These are phyloP conservation scores for Cryptococcus hybrid DNA, from an alignment of 1,284 basidiomycete genomes.

Conservation along the genomic window DNA sequence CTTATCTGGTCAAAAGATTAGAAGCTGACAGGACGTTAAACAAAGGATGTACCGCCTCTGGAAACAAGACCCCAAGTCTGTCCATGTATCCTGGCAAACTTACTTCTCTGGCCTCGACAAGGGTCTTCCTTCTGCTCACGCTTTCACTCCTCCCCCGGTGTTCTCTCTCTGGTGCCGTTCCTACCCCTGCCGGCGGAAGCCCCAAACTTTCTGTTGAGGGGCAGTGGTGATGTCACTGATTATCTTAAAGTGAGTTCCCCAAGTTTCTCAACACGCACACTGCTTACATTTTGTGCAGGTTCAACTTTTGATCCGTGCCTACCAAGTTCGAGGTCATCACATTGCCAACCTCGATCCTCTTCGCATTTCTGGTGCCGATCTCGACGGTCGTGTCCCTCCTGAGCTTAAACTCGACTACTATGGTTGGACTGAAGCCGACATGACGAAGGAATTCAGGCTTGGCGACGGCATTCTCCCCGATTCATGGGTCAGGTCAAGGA, in stretches of 20 bases:
- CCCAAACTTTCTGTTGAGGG: slow-evolving; percentile 66
- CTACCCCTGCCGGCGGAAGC: slow-evolving; percentile 73
- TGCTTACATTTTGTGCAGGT: slow-evolving; percentile 58
- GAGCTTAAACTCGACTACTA: slow-evolving; percentile 91
- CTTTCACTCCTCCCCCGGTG: slow-evolving; percentile 80
- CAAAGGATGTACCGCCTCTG: slow-evolving; percentile 81
- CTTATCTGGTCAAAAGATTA: neutral
- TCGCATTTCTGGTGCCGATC: slow-evolving; percentile 85
- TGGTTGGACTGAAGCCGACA: slow-evolving; percentile 89
- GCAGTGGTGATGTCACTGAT: slow-evolving; percentile 77
- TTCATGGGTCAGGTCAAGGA: slow-evolving; percentile 63
- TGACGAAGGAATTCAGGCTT: slow-evolving; percentile 91
- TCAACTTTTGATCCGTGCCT: slow-evolving; percentile 94
- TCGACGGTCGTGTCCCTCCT: slow-evolving; percentile 70
- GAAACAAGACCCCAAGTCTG: slow-evolving; percentile 85
- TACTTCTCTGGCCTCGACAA: slow-evolving; percentile 95
- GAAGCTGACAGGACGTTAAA: slow-evolving; percentile 7
- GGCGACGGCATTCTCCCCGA: slow-evolving; percentile 93
- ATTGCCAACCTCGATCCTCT: slow-evolving; percentile 94
- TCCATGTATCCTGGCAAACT: slow-evolving; percentile 91
- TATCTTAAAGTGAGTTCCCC: slow-evolving; percentile 76
- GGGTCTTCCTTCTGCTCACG: slow-evolving; percentile 75
- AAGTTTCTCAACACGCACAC: neutral
- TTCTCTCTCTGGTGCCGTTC: slow-evolving; percentile 54
- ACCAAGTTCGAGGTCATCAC: slow-evolving; percentile 98